A percentile compares a stretch with the other conserved stretches of the same genome.
These are phyloP conservation scores for Apiotrichum gamsii DNA, from an alignment of 1,284 basidiomycete species.

Conservation along the genomic window DNA sequence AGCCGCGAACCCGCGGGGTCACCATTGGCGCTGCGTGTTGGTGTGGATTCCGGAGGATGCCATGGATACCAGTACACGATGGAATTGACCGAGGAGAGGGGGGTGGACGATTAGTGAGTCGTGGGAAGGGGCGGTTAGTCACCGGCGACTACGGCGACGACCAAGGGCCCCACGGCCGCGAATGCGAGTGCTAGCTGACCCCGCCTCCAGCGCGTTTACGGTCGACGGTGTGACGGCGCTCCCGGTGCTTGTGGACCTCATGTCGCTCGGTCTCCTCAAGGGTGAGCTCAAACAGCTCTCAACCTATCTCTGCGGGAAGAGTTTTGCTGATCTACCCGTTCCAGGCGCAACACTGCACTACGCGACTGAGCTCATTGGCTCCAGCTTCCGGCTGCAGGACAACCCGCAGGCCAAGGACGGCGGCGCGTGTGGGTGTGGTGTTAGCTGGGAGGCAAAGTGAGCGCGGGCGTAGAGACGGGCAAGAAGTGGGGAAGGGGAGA, in stretches of 20 bases:
- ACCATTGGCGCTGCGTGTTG: slow-evolving; percentile 49
- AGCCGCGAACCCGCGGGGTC: slow-evolving; percentile 42
- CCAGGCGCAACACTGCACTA: slow-evolving; percentile 53
- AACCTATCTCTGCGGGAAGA: neutral
- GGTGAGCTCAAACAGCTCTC: no score
- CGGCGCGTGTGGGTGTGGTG: slow-evolving; percentile 54
- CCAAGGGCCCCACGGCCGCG: neutral
- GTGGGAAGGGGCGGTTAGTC: neutral
- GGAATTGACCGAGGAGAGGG: slow-evolving; percentile 49
- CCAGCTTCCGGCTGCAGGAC: slow-evolving; percentile 51
- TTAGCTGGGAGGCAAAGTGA: slow-evolving; percentile 48
- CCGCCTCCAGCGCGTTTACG: slow-evolving; percentile 30
- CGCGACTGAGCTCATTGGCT: slow-evolving; percentile 56
- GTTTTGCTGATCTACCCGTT: neutral
- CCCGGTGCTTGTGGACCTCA: slow-evolving; percentile 44
- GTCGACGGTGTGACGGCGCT: slow-evolving; percentile 36
- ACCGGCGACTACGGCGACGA: neutral
- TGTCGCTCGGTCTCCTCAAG: slow-evolving; percentile 43
- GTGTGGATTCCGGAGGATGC: slow-evolving; percentile 55
- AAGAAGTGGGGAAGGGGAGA: no score
- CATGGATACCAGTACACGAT: slow-evolving; percentile 57
- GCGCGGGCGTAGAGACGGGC: no score
- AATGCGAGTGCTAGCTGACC: neutral
- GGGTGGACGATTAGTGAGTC: slow-evolving; percentile 52
- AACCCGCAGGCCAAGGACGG: slow-evolving; percentile 54